Conservation (phyloP, 164 flowering plant species). For the Sextonia rubra region DNA sequence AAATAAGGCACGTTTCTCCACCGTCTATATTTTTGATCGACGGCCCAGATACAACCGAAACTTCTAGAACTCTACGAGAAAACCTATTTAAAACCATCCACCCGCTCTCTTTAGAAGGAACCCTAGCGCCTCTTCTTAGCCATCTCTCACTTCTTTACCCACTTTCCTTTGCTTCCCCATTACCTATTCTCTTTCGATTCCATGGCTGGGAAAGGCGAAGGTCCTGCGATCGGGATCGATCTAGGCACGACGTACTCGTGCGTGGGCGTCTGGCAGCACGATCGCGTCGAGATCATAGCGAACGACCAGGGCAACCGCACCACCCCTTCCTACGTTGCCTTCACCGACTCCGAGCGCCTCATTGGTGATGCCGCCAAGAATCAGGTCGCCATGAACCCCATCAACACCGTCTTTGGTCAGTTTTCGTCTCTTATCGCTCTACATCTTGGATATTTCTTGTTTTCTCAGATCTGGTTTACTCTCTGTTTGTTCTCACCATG, state of each 20-base stretch:
- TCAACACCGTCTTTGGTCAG: slow-evolving; percentile 60
- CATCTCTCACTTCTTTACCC: background rate
- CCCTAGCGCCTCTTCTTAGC: background rate
- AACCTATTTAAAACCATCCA: background rate
- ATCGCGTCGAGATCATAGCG: slow-evolving; percentile 50
- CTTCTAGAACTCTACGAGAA: background rate
- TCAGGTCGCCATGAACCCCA: slow-evolving; percentile 63
- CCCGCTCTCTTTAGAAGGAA: background rate
- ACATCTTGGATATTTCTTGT: background rate
- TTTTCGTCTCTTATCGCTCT: background rate
- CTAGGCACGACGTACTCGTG: slow-evolving; percentile 51
- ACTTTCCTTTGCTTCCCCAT: background rate
- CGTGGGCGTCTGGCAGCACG: slow-evolving; percentile 51
- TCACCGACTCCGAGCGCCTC: slow-evolving; percentile 46
- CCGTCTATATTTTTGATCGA: too few species aligned
- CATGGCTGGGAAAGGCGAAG: slow-evolving; percentile 48
- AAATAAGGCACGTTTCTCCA: too few species aligned
- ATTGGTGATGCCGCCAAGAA: slow-evolving; percentile 60
- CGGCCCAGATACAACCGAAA: background rate
- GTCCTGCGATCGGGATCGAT: slow-evolving; percentile 55
- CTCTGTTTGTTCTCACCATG: too few species aligned
- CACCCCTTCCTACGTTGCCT: slow-evolving; percentile 53
- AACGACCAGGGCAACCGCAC: slow-evolving; percentile 54
- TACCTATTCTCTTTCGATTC: slow-evolving; percentile 1
- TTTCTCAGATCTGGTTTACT: background rate